Evolutionary conservation across 2,329 filamentous ascomycete species (phyloP), one percentile per base, ranked within the genome.

Genomic region (Ilyonectria robusta): DNA sequence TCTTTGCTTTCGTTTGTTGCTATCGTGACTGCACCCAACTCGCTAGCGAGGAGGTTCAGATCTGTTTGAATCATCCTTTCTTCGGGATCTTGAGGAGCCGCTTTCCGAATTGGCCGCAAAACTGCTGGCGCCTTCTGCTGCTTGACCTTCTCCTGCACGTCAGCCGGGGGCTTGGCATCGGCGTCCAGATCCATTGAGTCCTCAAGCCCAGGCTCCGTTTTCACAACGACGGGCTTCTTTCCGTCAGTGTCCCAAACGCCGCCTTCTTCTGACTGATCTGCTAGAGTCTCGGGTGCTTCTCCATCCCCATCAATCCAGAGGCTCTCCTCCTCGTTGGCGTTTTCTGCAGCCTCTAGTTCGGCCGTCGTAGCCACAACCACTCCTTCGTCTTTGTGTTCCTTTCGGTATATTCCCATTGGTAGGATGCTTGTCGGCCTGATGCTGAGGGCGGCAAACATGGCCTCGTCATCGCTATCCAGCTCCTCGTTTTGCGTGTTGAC

Each of bases 341-440:
- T 83, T 65, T 89, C 85, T 58, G 86, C 84, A 0, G 86, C 87
- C 69, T 88, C 85, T 13, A 89, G 81, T 70, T 90, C 87, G 42
- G 86, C 87, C n/a, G 86, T 85, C 0, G 86, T 88, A 11, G 87
- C 85, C 54, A 89, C 85, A 59, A 85, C 81, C 33, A 87, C 78
- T n/a, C 84, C 85, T 26, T 84, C 80, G 17, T 88, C 85, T 75
- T 87, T 85, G 71, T 88, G 85, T 70, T 88, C 84, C 66, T 82
- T 81, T 67, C 88, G 83, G 70, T 84, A 83, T 70, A 90, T 88
- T 55, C 87, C 87, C 80, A 89, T 86, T 17, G 88, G 88, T 70
- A 89, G 80, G 21, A 83, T 75, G 57, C 72, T 80, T 66, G 72
- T 74, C 54, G 75, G 55, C 21, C 72, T 76, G 31, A 72, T 70